phyloP scores from a whole-genome alignment of 23 red algal genomes.

The Cyanidioschyzon merolae region DNA sequence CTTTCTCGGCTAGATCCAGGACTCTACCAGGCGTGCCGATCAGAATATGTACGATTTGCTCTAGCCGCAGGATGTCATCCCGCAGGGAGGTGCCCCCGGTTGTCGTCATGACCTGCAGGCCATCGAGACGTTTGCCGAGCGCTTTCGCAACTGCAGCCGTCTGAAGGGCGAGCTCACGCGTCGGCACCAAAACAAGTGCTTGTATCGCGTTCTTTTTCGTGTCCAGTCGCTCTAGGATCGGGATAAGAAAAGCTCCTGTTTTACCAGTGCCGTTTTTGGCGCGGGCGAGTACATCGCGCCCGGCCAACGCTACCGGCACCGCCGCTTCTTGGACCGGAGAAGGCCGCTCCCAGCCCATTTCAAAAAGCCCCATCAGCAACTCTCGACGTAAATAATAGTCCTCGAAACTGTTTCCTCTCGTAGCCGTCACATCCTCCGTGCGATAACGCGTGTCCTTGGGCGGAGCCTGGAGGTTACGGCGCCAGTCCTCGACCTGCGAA shows the following conservation, averaged over 20 bases:
- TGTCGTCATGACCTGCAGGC: slow-evolving; percentile 77
- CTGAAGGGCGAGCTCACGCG: slow-evolving; percentile 86
- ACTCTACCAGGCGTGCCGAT: slow-evolving; percentile 86
- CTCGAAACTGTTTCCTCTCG: slow-evolving; percentile 80
- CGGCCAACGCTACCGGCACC: slow-evolving; percentile 82
- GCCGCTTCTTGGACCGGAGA: slow-evolving; percentile 90
- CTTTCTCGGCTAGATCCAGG: slow-evolving; percentile 77
- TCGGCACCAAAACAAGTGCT: slow-evolving; percentile 77
- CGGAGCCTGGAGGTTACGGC: background rate
- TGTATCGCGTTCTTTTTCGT: slow-evolving; percentile 37
- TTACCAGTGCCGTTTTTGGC: slow-evolving; percentile 99
- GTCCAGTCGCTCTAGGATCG: slow-evolving; percentile 76
- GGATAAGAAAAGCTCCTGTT: slow-evolving; percentile 86
- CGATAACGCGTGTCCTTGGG: slow-evolving; percentile 12
- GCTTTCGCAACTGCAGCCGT: slow-evolving; percentile 78
- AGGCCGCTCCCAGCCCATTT: slow-evolving; percentile 82
- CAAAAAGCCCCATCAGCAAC: slow-evolving; percentile 90
- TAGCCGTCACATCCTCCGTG: slow-evolving; percentile 88
- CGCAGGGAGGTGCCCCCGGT: slow-evolving; percentile 84
- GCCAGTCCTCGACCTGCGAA: background rate
- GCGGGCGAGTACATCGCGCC: slow-evolving; percentile 85
- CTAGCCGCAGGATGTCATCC: slow-evolving; percentile 89
- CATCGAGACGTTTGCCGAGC: slow-evolving; percentile 69
- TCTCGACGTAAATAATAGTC: slow-evolving; percentile 88
- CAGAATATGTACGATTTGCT: slow-evolving; percentile 89